Percentiles rank a stretch among this genome's conserved stretches.
These are phyloP conservation scores for Microstroma glucosiphilum DNA, from an alignment of 1,284 basidiomycete genomes.

Conservation along the genomic window DNA sequence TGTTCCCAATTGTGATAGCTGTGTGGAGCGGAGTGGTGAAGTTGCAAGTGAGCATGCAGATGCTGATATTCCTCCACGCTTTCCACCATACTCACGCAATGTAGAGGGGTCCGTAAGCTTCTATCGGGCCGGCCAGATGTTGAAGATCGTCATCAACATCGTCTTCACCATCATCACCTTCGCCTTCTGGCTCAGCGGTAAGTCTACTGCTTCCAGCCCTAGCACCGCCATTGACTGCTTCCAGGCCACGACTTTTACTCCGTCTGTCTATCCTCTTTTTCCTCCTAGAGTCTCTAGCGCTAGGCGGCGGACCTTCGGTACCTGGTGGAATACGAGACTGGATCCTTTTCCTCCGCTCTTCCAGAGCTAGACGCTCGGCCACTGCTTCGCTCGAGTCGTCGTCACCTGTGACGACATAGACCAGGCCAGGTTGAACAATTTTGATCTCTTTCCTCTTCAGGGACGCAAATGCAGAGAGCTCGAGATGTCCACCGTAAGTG, in stretches of 20 bases:
- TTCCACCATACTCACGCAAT: conserved; percentile 23
- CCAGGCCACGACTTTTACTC: not conserved
- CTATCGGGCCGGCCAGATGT: conserved; percentile 13
- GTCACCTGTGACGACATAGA: conserved; percentile 48
- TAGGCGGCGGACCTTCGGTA: conserved; percentile 20
- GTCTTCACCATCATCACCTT: not conserved
- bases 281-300: conserved; percentile 25
- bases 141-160: not conserved
- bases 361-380: conserved; percentile 21
- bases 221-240: not conserved
- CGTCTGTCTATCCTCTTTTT: conserved; percentile 17
- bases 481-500: conserved; percentile 84
- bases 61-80: not conserved
- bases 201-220: conserved; percentile 2
- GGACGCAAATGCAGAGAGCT: conserved; percentile 81
- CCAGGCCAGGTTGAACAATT: conserved; percentile 73
- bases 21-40: conserved; percentile 10
- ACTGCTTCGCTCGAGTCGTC: conserved; percentile 45
- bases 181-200: not conserved
- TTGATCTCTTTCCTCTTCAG: conserved; percentile 72
- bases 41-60: not conserved
- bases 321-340: conserved; percentile 24
- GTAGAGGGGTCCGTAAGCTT: conserved; percentile 42
- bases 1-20: conserved; percentile 90
- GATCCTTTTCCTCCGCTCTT: conserved; percentile 24